A percentile compares a stretch with the other conserved stretches of the same genome.
Evolutionary conservation across 2,329 filamentous ascomycete genomes (phyloP).

Genomic region (Pseudogymnoascus pannorum): DNA sequence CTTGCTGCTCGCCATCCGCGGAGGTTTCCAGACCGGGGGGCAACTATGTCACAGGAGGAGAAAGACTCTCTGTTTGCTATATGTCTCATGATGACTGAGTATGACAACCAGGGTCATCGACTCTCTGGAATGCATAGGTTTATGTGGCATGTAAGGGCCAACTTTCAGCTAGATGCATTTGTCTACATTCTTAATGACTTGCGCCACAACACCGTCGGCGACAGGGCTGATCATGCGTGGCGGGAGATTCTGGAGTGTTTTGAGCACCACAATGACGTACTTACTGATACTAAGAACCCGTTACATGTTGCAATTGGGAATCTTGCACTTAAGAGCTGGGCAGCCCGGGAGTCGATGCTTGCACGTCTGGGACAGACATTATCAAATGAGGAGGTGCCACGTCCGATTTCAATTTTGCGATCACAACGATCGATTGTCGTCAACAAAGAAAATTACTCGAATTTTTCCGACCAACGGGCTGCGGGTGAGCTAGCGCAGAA

Average conservation of each 20-base stretch:
- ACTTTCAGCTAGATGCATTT: constrained; percentile 31
- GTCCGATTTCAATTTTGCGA: constrained; percentile 19
- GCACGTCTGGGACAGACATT: constrained; percentile 10
- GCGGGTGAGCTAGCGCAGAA: constrained; percentile 11
- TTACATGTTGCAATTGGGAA: constrained; percentile 26
- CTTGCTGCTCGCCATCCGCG: constrained; percentile 29
- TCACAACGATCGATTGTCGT: constrained; percentile 19
- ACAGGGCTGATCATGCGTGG: constrained; percentile 28
- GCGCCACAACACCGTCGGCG: constrained; percentile 24
- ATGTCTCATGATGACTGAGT: constrained; percentile 32
- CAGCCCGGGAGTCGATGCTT: constrained; percentile 22
- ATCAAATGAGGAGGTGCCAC: constrained; percentile 14
- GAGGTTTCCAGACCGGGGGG: constrained; percentile 25
- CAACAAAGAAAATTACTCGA: not conserved
- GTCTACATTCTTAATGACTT: constrained; percentile 31
- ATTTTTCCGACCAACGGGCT: constrained; percentile 9
- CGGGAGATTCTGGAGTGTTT: constrained; percentile 24
- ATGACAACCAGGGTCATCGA: constrained; percentile 27
- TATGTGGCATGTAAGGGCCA: constrained; percentile 29
- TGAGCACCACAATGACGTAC: constrained; percentile 25
- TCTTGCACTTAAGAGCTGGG: constrained; percentile 26
- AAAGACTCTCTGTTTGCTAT: constrained; percentile 29
- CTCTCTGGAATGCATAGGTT: constrained; percentile 25
- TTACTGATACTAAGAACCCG: constrained; percentile 23
- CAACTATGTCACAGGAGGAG: constrained; percentile 26